Percentiles rank a stretch among this genome's conserved stretches.
Evolutionary conservation across 1,139 yeast genomes (phyloP).

Genomic region (Lodderomyces elongisporus): DNA sequence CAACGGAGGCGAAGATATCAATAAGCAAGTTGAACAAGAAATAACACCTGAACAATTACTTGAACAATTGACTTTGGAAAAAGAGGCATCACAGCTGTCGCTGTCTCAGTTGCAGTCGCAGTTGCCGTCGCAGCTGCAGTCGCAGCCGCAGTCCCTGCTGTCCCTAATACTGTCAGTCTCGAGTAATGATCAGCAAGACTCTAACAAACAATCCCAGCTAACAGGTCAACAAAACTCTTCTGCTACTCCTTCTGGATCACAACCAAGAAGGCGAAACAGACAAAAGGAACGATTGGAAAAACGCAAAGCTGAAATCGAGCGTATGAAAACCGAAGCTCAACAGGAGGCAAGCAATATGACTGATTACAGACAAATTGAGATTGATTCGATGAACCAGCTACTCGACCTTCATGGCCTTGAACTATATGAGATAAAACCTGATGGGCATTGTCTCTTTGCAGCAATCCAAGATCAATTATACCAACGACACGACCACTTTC

Average conservation of each 20-base stretch:
- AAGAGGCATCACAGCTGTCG: no score
- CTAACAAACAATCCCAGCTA: no score
- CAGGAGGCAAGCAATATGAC: slow-evolving; percentile 64
- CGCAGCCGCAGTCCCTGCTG: no score
- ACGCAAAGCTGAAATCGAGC: slow-evolving; percentile 65
- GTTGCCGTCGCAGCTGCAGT: no score
- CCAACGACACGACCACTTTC: slow-evolving; percentile 40
- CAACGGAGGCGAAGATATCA: slow-evolving; percentile 14
- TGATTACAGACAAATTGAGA: slow-evolving; percentile 67
- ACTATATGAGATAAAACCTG: slow-evolving; percentile 73
- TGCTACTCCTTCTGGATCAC: background rate
- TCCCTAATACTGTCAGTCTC: no score
- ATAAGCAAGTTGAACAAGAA: slow-evolving; percentile 39
- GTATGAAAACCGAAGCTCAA: slow-evolving; percentile 61
- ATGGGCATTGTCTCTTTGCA: slow-evolving; percentile 91
- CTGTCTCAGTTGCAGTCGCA: no score
- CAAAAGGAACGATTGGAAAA: slow-evolving; percentile 79
- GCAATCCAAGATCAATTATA: slow-evolving; percentile 75
- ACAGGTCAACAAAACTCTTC: no score
- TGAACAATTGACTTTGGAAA: slow-evolving; percentile 42
- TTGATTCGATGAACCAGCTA: slow-evolving; percentile 53
- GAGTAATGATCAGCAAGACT: slow-evolving; percentile 5
- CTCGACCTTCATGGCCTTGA: slow-evolving; percentile 44
- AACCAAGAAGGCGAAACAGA: slow-evolving; percentile 58
- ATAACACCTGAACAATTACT: slow-evolving; percentile 61